Evolutionary conservation across 257 asterid species (phyloP), one percentile per base, ranked within the genome.

Genomic region (Eustoma russellianum): DNA sequence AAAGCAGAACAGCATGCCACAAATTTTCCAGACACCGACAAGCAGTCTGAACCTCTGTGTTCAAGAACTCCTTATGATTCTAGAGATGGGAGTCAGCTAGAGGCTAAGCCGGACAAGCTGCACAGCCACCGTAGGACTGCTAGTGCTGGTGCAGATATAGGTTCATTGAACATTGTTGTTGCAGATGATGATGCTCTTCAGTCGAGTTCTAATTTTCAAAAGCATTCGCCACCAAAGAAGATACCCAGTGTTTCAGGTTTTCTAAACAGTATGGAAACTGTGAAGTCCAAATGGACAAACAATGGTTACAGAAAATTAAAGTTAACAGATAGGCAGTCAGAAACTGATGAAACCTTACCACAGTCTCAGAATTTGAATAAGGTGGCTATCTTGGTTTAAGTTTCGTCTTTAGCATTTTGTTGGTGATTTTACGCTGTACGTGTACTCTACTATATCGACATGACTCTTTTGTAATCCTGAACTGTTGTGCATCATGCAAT

Each of bases 61-160:
- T 74, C 81, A 1, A 60, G 72, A 69, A 80, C 91, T 66, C 77
- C 81, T 10, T 61, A 73, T 62, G 66, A 74, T 68, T 72, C 80
- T 47, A 77, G 73, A 30, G 88, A 70, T 24, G 67, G 71, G 75
- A 63, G 58, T 60, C 76, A 60, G 55, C 72, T 58, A 55, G 91
- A 78, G 66, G 70, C 61, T 63, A 70, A 43, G 62, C 83, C 67
- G 40, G 94, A 74, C 51, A 78, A 69, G 76, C 50, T 57, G 35
- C 56, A 75, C 7, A 93, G 94, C n/a, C 96, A 80, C 46, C 89
- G 96, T 53, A 87, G 98, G 73, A 70, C 92, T 5, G 96, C 95
- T 67, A 87, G 98, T 82, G 98, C 95, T 10, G 67, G 79, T 82
- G 95, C 97, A 63, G 97, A 87, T 65, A 82, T 84, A 52, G 71